Base-by-base conservation (phyloP, 2,329 filamentous ascomycete species). In the Colletotrichum shisoi region DNA sequence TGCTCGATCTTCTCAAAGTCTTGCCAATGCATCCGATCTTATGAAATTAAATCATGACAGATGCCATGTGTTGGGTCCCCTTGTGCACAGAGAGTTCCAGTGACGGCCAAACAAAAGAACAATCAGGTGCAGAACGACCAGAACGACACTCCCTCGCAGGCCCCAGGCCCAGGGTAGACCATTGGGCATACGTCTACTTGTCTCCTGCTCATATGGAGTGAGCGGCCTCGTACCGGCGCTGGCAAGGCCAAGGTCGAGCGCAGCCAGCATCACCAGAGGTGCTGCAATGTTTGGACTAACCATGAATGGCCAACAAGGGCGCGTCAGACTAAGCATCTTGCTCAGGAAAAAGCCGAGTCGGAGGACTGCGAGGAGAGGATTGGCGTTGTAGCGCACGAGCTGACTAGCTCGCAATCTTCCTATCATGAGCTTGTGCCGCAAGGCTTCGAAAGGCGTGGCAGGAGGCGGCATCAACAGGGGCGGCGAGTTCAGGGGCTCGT, bases 281-380 rank as follows among this genome's bases (percentile, higher is more conserved):
- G 90, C 88, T 4, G 87, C 82, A 4, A 93, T 78, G 76, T 85
- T 85, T 7, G 87, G 80, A 51, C 85, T 89, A n/a, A 87, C 83
- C 49, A 88, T 87, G 64, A 89, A 88, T 0, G 93, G 93, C 75
- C 87, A 87, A 76, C 93, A 97, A 0, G 89, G 85, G 53, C 84
- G 82, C 3, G 85, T 83, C 11, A 95, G 78, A 0, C 87, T 87
- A 13, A 84, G 78, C 9, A 93, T 78, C 76, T 96, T 97, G 57
- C 84, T 71, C 6, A 90, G 75, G 72, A 96, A 94, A 1, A 94
- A 71, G 1, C 77, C 72, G 3, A 92, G 77, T 54, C 89, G 89
- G 21, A 85, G 70, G 5, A 79, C 60, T 56, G 77, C 75, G 76
- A 77, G 73, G 69, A 77, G 70, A 5, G 73, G 72, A 24, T 73